phyloP scores from a whole-genome alignment of 2,329 filamentous ascomycete genomes.

The Colletotrichum navitas region DNA sequence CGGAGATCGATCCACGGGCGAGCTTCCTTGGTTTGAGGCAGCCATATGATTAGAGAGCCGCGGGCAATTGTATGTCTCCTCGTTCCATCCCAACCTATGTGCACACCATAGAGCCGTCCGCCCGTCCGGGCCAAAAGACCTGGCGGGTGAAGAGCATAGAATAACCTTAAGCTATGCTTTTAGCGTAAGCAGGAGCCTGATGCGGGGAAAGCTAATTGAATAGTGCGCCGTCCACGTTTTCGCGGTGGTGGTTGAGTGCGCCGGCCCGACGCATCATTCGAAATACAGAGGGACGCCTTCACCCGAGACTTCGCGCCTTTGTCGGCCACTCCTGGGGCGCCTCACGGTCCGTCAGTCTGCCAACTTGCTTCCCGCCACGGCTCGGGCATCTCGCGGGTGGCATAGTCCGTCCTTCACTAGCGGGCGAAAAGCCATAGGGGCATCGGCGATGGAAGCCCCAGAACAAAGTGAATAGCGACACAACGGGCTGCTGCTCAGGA shows the following conservation, averaged over 20 bases:
- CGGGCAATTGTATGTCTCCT: no score
- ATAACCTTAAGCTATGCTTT: neutral
- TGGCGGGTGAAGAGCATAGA: neutral
- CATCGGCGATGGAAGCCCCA: neutral
- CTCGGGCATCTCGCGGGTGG: neutral
- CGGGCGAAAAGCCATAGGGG: neutral
- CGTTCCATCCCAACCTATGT: neutral
- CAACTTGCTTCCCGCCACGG: conserved; percentile 27
- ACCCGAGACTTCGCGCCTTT: neutral
- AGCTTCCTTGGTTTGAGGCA: conserved; percentile 19
- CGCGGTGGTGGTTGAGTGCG: neutral
- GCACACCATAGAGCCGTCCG: conserved; percentile 1
- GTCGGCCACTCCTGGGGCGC: neutral
- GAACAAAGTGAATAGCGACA: neutral
- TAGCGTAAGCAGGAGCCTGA: neutral
- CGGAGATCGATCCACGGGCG: conserved; percentile 18
- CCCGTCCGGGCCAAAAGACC: neutral
- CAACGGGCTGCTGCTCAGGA: neutral
- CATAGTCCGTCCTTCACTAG: neutral
- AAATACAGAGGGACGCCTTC: neutral
- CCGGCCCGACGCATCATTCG: neutral
- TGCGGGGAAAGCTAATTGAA: neutral
- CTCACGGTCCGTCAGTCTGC: neutral
- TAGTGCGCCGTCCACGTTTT: neutral
- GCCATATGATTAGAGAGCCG: neutral